Evolutionary conservation across 306 rosid species (phyloP), one percentile per base, ranked within the genome.

Genomic region (Fragaria nilgerrensis): DNA sequence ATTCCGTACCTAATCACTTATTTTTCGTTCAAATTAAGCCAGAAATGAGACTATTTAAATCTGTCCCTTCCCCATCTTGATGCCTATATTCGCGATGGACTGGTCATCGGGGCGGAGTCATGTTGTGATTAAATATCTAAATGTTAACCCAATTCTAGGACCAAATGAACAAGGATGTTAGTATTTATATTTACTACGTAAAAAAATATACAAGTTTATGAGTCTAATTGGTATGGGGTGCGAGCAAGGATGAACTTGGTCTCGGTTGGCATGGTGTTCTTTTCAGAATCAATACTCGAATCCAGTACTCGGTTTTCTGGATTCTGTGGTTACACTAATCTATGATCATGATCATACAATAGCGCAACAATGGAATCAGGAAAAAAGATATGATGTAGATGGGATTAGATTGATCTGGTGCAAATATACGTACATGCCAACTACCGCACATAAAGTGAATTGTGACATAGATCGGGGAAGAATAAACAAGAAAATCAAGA

Each of bases 1-100:
- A n/a, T 59, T 73, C 75, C 82, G 68, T 71, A 72, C 81, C 76
- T 66, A 77, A 82, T 77, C 66, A 23, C 74, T 64, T 72, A 77
- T 58, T 74, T 74, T 59, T 53, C 25, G 19, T 25, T 67, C 25
- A n/a, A 32, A 32, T 32, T 32, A 81, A 76, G 70, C 70, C 68
- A 74, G 62, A 44, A 59, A 34, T 16, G 41, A 16, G 52, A 55
- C 56, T 70, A 50, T 53, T 72, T n/a, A 20, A 48, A 56, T 62
- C 3, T 53, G 27, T 52, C 41, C 62, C 41, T 37, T 37, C 41
- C 41, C 23, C 17, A 17, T 52, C 43, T 29, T 25, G 0, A 29
- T 63, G 78, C 81, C 78, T 52, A 55, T 70, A 81, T 71, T 76
- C 68, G 81, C 70, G 77, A 81, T 63, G 48, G n/a, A 48, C 78